A percentile compares a stretch with the other conserved stretches of the same genome.
Conservation (phyloP, 495 filamentous ascomycete genomes). For the Sabuloglossum arenarium region DNA sequence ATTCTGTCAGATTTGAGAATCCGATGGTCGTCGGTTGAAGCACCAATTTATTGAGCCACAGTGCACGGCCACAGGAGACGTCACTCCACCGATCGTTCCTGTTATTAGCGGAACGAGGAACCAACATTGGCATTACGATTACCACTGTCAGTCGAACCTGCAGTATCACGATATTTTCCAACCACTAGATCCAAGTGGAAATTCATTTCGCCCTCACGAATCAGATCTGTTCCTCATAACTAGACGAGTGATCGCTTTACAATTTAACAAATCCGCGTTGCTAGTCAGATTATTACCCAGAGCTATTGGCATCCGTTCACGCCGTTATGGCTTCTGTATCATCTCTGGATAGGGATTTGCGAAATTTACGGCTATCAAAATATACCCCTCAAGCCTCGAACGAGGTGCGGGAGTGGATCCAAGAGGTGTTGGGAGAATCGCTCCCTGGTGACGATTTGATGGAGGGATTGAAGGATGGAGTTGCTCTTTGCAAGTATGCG, state of each 20-base stretch:
- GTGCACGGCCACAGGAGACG: neutral
- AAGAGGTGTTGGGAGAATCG: constrained; percentile 51
- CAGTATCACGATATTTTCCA: neutral
- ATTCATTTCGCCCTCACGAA: too few relatives aligned
- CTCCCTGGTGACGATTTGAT: constrained; percentile 58
- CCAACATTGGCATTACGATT: too few relatives aligned
- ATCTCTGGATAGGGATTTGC: constrained; percentile 88
- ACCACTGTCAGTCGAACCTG: neutral
- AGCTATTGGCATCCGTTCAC: neutral
- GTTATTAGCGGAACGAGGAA: neutral
- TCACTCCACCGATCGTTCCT: neutral
- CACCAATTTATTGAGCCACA: neutral
- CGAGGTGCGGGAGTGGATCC: constrained; percentile 74
- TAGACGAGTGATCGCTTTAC: neutral
- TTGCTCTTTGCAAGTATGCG: constrained; percentile 68
- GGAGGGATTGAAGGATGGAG: constrained; percentile 71
- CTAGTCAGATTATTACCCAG: neutral
- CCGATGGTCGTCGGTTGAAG: neutral
- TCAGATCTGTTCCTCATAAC: neutral
- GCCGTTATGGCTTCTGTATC: constrained; percentile 77
- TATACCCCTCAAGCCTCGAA: constrained; percentile 86
- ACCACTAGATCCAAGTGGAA: neutral
- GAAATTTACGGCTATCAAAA: constrained; percentile 74
- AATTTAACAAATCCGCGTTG: neutral
- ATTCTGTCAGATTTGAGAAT: too few relatives aligned